Evolutionary conservation across 2,329 filamentous ascomycete species (phyloP).

Genomic region (Rhynchosporium secalis): DNA sequence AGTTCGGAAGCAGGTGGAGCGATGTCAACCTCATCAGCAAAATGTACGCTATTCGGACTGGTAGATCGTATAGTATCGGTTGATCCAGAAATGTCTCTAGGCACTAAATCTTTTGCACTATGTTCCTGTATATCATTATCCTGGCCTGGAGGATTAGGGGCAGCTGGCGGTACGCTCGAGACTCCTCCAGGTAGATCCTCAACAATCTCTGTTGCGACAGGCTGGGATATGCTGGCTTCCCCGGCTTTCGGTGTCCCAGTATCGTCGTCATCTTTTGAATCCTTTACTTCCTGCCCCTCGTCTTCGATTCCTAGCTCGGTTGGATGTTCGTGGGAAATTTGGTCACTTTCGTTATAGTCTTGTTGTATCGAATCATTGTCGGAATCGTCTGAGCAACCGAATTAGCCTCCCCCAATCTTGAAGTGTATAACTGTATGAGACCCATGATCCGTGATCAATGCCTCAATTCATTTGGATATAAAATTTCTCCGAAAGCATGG

Average conservation of each 20-base stretch:
- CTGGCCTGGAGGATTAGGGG: conserved; percentile 17
- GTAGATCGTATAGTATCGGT: conserved; percentile 9
- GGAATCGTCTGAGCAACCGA: conserved; percentile 5
- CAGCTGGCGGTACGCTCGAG: conserved; percentile 12
- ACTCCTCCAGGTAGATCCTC: conserved; percentile 6
- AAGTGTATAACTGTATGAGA: background rate
- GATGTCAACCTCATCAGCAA: conserved; percentile 19
- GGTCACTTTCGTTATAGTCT: conserved; percentile 8
- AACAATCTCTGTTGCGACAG: conserved; percentile 6
- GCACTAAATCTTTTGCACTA: background rate
- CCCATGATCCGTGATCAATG: background rate
- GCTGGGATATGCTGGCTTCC: conserved; percentile 14
- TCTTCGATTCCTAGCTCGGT: background rate
- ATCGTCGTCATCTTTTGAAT: conserved; percentile 5
- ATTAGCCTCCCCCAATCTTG: conserved; percentile 7
- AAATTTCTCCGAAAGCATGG: conserved; percentile 6
- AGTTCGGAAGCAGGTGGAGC: conserved; percentile 20
- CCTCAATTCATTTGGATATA: conserved; percentile 4
- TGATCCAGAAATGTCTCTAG: conserved; percentile 10
- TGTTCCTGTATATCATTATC: conserved; percentile 13
- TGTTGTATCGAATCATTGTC: conserved; percentile 10
- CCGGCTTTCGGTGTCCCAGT: conserved; percentile 8
- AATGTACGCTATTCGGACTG: conserved; percentile 21
- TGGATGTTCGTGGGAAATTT: background rate
- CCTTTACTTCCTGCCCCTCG: background rate